Evolutionary conservation across 352 stramenopile species (phyloP).

Genomic region (Aphanomyces astaci): DNA sequence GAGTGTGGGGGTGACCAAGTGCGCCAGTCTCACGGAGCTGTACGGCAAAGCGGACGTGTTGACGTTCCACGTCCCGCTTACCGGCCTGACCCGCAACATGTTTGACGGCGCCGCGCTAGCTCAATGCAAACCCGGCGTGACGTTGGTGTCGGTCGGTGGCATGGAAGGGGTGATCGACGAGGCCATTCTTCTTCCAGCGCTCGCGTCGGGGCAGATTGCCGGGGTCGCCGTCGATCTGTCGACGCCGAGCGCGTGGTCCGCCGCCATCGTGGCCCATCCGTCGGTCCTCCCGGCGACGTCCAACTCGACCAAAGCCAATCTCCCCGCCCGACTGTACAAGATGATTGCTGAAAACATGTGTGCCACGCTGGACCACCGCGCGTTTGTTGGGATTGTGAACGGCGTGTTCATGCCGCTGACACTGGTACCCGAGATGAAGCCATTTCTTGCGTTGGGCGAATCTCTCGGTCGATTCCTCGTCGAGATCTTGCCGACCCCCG

Average conservation of each 20-base stretch:
- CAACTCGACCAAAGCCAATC: slow-evolving; percentile 39
- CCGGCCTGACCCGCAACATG: slow-evolving; percentile 85
- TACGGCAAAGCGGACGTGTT: slow-evolving; percentile 86
- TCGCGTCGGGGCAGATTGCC: slow-evolving; percentile 70
- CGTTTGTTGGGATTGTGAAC: slow-evolving; percentile 76
- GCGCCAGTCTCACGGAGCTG: slow-evolving; percentile 46
- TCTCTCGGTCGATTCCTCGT: slow-evolving; percentile 65
- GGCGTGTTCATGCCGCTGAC: slow-evolving; percentile 76
- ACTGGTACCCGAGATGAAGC: slow-evolving; percentile 70
- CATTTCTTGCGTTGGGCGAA: slow-evolving; percentile 62
- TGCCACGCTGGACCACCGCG: slow-evolving; percentile 55
- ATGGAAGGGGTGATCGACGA: slow-evolving; percentile 74
- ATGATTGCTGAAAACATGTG: slow-evolving; percentile 69
- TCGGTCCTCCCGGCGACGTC: slow-evolving; percentile 80
- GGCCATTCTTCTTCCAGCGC: slow-evolving; percentile 54
- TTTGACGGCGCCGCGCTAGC: slow-evolving; percentile 72
- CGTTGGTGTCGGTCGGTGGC: slow-evolving; percentile 74
- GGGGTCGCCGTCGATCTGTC: slow-evolving; percentile 81
- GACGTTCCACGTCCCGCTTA: slow-evolving; percentile 92
- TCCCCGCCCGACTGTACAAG: slow-evolving; percentile 70
- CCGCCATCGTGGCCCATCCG: slow-evolving; percentile 73
- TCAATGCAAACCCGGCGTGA: slow-evolving; percentile 86
- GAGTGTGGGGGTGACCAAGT: slow-evolving; percentile 53
- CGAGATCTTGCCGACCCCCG: slow-evolving; percentile 39
- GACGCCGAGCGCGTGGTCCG: slow-evolving; percentile 41